Percentiles rank a stretch among this genome's conserved stretches.
Evolutionary conservation across 345 rosid genomes (phyloP).

Genomic region (Litchi chinensis): DNA sequence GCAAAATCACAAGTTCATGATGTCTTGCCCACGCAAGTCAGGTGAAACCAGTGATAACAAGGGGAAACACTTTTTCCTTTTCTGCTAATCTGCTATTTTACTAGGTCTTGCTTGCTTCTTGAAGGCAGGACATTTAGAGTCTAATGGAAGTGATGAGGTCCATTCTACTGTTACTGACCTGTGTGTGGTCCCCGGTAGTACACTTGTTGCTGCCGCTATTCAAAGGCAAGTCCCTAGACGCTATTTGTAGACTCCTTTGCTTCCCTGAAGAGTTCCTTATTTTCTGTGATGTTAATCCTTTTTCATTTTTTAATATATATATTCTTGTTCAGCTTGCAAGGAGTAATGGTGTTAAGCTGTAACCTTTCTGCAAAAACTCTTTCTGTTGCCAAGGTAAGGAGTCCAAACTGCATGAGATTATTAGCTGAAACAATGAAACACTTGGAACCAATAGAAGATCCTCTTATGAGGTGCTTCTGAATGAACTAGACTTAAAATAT

Average conservation of each 20-base stretch:
- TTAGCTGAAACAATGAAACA: background rate
- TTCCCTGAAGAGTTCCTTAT: background rate
- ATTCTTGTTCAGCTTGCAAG: slow-evolving; percentile 60
- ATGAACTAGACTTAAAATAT: background rate
- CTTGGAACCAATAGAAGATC: background rate
- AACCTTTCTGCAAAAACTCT: slow-evolving; percentile 55
- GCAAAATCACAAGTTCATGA: background rate
- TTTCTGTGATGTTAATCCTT: slow-evolving; percentile 16
- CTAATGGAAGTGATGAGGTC: slow-evolving; percentile 45
- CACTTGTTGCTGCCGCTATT: slow-evolving; percentile 67
- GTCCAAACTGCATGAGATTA: background rate
- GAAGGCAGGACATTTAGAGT: slow-evolving; percentile 58
- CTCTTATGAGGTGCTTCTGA: background rate
- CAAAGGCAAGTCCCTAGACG: slow-evolving; percentile 56
- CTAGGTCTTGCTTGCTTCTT: slow-evolving; percentile 34
- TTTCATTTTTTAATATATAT: background rate
- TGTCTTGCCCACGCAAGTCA: background rate
- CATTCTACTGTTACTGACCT: slow-evolving; percentile 60
- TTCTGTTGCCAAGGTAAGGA: slow-evolving; percentile 60
- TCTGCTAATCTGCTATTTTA: background rate
- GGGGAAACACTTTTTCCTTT: background rate
- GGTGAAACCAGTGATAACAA: background rate
- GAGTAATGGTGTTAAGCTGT: slow-evolving; percentile 67
- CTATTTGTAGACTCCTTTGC: background rate
- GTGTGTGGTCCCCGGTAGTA: slow-evolving; percentile 51